A percentile compares a stretch with the other conserved stretches of the same genome.
These are phyloP conservation scores for Pythium brassicae DNA, from an alignment of 352 stramenopile species.

Conservation along the genomic window DNA sequence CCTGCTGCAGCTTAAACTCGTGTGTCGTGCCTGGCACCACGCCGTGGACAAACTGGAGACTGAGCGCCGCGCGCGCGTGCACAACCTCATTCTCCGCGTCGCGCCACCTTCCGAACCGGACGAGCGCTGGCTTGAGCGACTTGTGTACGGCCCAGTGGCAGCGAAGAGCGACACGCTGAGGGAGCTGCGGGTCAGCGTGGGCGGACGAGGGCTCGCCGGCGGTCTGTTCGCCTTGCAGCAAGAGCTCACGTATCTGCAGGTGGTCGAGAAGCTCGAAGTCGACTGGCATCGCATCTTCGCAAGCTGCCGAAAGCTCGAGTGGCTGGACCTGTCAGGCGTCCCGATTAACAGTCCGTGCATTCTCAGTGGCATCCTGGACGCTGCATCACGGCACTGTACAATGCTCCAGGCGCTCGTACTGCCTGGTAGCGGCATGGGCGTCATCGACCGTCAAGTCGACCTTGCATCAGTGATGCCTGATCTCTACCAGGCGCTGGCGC, in stretches of 20 bases:
- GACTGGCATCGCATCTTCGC: slow-evolving; percentile 15
- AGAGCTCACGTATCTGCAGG: neutral
- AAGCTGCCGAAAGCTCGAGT: neutral
- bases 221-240: neutral
- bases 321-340: slow-evolving; percentile 15
- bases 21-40: neutral
- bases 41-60: neutral
- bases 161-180: neutral
- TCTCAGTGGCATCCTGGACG: slow-evolving; percentile 4
- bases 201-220: neutral
- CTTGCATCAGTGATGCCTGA: neutral
- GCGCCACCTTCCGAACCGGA: neutral
- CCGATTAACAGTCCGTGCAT: slow-evolving; percentile 8
- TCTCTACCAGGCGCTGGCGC: slow-evolving; percentile 13
- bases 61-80: neutral
- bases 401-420: slow-evolving; percentile 9
- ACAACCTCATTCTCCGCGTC: neutral
- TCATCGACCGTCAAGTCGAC: neutral
- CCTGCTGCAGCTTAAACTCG: neutral
- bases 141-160: neutral
- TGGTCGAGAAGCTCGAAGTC: slow-evolving; percentile 1
- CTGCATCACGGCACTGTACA: slow-evolving; percentile 5
- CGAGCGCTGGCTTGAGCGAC: neutral
- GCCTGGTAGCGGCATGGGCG: neutral
- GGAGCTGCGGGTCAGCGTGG: neutral